A percentile compares a stretch with the other conserved stretches of the same genome.
phyloP scores from a whole-genome alignment of 148 eudicot species.

The Arctostaphylos glauca region DNA sequence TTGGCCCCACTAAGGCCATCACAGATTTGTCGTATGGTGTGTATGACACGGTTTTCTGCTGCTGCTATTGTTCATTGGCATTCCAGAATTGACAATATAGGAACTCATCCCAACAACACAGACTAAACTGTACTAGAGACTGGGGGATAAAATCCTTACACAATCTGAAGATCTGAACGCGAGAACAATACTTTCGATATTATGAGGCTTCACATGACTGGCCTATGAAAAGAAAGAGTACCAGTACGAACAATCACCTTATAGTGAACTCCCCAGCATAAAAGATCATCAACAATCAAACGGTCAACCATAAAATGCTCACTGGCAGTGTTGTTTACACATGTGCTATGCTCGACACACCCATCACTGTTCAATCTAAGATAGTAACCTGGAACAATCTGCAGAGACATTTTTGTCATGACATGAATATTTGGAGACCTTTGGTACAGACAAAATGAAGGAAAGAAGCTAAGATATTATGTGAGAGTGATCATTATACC shows the following conservation, averaged over 20 bases:
- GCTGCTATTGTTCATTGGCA: neutral
- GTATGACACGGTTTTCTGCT: neutral
- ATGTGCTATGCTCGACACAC: slow-evolving; percentile 68
- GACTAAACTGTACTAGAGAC: neutral
- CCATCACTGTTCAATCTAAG: slow-evolving; percentile 78
- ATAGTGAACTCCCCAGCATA: slow-evolving; percentile 79
- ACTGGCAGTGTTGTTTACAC: slow-evolving; percentile 85
- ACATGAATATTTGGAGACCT: slow-evolving; percentile 3
- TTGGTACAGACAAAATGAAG: neutral
- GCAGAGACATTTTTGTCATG: slow-evolving; percentile 18
- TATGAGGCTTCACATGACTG: neutral
- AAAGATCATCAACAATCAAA: slow-evolving; percentile 82
- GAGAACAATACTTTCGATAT: neutral
- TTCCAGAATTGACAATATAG: neutral
- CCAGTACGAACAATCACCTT: slow-evolving; percentile 45
- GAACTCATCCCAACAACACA: neutral
- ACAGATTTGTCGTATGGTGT: neutral
- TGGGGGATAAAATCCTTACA: neutral
- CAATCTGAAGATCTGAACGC: neutral
- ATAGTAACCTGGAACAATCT: slow-evolving; percentile 99
- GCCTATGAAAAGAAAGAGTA: neutral
- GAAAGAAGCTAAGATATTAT: neutral
- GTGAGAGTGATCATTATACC: neutral
- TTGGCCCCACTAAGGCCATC: neutral
- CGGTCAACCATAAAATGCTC: slow-evolving; percentile 99